phyloP scores from a whole-genome alignment of 176 grass and related monocot species.

The Typha latifolia region DNA sequence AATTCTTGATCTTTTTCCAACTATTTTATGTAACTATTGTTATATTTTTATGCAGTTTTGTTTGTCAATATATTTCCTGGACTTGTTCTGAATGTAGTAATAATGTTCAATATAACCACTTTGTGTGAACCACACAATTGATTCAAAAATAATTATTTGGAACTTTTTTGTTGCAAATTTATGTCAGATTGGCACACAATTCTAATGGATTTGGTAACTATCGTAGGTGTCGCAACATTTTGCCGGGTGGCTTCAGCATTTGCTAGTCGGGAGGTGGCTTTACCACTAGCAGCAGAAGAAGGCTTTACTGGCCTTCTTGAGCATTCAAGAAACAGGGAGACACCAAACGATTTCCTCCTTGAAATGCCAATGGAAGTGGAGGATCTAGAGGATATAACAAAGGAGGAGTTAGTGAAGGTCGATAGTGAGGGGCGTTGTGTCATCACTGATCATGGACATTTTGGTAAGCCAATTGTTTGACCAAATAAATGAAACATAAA shows the following conservation, averaged over 20 bases:
- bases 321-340: constrained; percentile 32
- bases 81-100: too few species aligned
- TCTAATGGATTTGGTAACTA: constrained; percentile 5
- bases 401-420: constrained; percentile 57
- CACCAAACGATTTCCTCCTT: constrained; percentile 37
- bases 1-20: too few species aligned
- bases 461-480: constrained; percentile 40
- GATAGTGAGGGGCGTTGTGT: constrained; percentile 84
- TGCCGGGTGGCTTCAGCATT: constrained; percentile 80
- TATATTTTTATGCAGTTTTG: too few species aligned
- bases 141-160: too few species aligned
- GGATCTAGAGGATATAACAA: constrained; percentile 56
- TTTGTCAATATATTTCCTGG: too few species aligned
- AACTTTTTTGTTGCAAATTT: too few species aligned
- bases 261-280: constrained; percentile 63
- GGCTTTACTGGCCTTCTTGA: constrained; percentile 71
- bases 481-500: neutral
- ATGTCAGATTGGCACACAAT: too few species aligned
- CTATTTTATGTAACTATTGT: too few species aligned
- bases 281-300: constrained; percentile 84
- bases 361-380: constrained; percentile 38
- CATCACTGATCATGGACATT: constrained; percentile 91
- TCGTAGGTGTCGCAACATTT: constrained; percentile 83
- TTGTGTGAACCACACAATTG: too few species aligned
- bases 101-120: too few species aligned